Percentiles rank a stretch among this genome's conserved stretches.
Conservation (phyloP, 768 basidiomycete genomes). For the Scleroderma bovista region DNA sequence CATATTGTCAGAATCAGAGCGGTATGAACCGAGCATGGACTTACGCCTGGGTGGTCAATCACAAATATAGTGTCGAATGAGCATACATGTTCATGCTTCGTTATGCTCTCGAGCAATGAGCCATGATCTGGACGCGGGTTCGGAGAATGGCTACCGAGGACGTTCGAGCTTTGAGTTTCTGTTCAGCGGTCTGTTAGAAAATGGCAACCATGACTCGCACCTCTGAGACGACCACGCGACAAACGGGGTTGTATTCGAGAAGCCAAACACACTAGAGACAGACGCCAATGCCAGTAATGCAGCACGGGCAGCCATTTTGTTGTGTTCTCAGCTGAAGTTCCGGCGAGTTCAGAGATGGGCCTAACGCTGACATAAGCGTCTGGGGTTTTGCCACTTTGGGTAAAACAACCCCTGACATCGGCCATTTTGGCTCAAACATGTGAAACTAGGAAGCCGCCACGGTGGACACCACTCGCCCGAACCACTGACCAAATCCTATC, state of each 20-base stretch:
- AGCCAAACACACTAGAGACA: conserved; percentile 42
- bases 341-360: too few relatives aligned
- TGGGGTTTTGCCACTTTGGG: too few relatives aligned
- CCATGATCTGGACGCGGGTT: conserved; percentile 24
- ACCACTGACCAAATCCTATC: too few relatives aligned
- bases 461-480: too few relatives aligned
- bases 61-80: conserved; percentile 61
- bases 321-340: too few relatives aligned
- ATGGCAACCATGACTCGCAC: conserved; percentile 29
- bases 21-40: conserved; percentile 19
- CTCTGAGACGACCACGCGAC: conserved; percentile 67
- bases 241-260: conserved; percentile 57
- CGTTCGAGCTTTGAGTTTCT: conserved; percentile 37
- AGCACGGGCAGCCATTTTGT: conserved; percentile 39
- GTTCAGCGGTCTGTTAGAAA: background rate
- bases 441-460: too few relatives aligned
- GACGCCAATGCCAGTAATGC: conserved; percentile 42
- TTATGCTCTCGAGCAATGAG: conserved; percentile 40
- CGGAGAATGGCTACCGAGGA: conserved; percentile 39
- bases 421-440: too few relatives aligned
- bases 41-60: conserved; percentile 68
- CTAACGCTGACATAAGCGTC: too few relatives aligned
- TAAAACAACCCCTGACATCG: too few relatives aligned
- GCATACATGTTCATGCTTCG: conserved; percentile 47
- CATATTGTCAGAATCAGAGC: conserved; percentile 3